Evolutionary conservation across 2,329 filamentous ascomycete genomes (phyloP).

Genomic region (Fusarium lyarnte): DNA sequence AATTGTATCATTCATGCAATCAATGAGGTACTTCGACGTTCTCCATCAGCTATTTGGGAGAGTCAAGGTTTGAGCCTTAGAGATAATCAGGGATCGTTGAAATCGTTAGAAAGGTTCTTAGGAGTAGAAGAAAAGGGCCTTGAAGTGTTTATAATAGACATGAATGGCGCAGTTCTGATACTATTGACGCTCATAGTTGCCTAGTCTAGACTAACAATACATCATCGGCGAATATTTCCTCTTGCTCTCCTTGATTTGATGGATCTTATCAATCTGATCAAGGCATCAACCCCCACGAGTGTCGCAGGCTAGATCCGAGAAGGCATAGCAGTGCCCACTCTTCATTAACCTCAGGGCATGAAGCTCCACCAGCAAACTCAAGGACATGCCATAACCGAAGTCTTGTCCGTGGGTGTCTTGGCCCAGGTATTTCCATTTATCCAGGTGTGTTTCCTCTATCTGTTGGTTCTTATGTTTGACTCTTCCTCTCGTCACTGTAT

Average conservation of each 20-base stretch:
- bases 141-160: neutral
- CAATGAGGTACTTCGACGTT: neutral
- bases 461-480: neutral
- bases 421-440: neutral
- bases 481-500: too few species aligned
- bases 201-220: neutral
- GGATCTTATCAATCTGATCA: constrained; percentile 40
- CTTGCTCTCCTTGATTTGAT: neutral
- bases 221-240: neutral
- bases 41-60: rapidly evolving
- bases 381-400: neutral
- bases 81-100: neutral
- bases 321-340: constrained; percentile 11
- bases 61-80: too few species aligned
- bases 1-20: neutral
- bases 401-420: neutral
- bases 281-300: neutral
- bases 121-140: neutral
- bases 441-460: neutral
- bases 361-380: constrained; percentile 23
- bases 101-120: neutral
- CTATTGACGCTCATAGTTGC: rapidly evolving
- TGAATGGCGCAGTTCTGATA: rapidly evolving
- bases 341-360: constrained; percentile 26
- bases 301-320: neutral